phyloP scores from a whole-genome alignment of 106 monocot genomes.

The Alisma plantagoaquatica region DNA sequence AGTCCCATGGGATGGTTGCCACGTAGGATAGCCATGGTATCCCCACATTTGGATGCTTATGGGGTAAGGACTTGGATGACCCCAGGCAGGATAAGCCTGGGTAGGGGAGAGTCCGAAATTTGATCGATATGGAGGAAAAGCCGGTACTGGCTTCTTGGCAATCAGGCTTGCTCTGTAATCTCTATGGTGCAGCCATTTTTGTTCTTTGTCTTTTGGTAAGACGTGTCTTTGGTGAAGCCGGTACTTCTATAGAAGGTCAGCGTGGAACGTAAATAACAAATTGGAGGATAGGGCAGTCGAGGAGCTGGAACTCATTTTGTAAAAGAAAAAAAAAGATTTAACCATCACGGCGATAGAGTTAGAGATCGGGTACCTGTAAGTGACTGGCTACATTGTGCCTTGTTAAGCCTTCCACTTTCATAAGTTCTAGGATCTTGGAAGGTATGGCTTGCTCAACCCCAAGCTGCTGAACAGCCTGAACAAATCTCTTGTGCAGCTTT shows the following conservation, averaged over 20 bases:
- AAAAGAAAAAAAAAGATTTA: too few species aligned
- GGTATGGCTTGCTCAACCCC: slow-evolving; percentile 85
- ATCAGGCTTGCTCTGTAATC: slow-evolving; percentile 15
- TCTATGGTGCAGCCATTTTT: slow-evolving; percentile 26
- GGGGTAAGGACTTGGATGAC: slow-evolving; percentile 30
- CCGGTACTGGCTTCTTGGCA: slow-evolving; percentile 33
- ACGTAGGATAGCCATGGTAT: slow-evolving; percentile 22
- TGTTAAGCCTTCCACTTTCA: slow-evolving; percentile 91
- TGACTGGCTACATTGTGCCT: slow-evolving; percentile 95
- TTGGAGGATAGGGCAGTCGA: too few species aligned
- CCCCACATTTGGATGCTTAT: slow-evolving; percentile 29
- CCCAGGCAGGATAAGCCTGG: slow-evolving; percentile 39
- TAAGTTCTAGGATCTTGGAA: slow-evolving; percentile 84
- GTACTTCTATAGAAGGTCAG: slow-evolving; percentile 51
- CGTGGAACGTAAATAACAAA: too few species aligned
- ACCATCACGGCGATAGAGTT: too few species aligned
- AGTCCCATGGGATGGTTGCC: slow-evolving; percentile 40
- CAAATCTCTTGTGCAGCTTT: slow-evolving; percentile 62
- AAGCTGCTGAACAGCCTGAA: slow-evolving; percentile 71
- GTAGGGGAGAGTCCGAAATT: slow-evolving; percentile 19
- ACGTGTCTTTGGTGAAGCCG: slow-evolving; percentile 56
- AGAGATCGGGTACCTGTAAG: slow-evolving; percentile 49
- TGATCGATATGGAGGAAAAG: slow-evolving; percentile 25
- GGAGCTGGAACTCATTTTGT: too few species aligned
- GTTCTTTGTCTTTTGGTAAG: slow-evolving; percentile 40